A percentile compares a stretch with the other conserved stretches of the same genome.
These are phyloP conservation scores for Dalbergia cultrata DNA, from an alignment of 306 rosid species.

Conservation along the genomic window DNA sequence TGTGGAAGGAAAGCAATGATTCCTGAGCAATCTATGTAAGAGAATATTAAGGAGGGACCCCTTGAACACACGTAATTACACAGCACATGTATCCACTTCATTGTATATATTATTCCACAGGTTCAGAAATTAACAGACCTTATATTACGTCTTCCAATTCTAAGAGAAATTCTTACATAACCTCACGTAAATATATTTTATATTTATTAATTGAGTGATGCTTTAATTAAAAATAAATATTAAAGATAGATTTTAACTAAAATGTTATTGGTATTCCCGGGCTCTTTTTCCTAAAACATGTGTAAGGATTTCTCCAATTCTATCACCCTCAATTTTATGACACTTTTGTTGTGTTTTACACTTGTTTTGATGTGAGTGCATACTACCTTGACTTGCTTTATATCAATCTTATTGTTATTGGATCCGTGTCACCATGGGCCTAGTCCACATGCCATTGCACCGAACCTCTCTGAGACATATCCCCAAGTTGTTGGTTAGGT, in stretches of 20 bases:
- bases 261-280: no score
- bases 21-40: no score
- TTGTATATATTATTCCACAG: slow-evolving; percentile 14
- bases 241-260: no score
- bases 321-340: background rate
- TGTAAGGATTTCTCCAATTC: background rate
- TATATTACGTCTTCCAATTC: background rate
- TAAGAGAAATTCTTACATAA: no score
- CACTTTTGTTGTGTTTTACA: slow-evolving; percentile 44
- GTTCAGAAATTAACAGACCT: background rate
- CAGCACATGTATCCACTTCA: background rate
- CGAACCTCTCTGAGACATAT: slow-evolving; percentile 31
- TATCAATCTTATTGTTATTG: slow-evolving; percentile 40
- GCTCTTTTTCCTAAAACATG: no score
- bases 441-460: slow-evolving; percentile 37
- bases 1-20: no score
- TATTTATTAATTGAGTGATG: no score
- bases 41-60: background rate
- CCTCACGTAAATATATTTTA: no score
- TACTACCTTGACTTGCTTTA: slow-evolving; percentile 7
- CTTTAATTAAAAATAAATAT: no score
- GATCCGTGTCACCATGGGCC: slow-evolving; percentile 58
- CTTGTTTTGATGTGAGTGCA: slow-evolving; percentile 22
- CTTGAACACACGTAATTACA: background rate
- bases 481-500: slow-evolving; percentile 23